Base-by-base conservation (phyloP, 345 rosid species). In the Euclidium syriacum region DNA sequence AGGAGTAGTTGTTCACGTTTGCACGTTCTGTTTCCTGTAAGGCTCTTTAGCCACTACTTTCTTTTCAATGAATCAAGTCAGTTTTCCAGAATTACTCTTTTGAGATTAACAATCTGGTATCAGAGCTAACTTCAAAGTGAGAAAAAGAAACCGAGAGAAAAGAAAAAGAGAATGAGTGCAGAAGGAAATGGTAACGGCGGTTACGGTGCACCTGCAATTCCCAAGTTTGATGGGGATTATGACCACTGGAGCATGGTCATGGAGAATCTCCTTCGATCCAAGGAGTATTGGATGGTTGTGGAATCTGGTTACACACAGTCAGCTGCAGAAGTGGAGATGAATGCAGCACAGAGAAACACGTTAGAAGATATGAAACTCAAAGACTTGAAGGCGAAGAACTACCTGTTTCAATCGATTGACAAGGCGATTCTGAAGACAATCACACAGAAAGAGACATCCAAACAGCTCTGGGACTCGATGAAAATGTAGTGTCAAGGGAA, bases 171-270 rank as follows among this genome's bases (percentile, higher is more conserved):
- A 33, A 32, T 9, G 24, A 2, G 36, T 0, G 0, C 14, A 9
- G 7, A 29, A 10, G 22, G 22, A 4, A 52, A 52, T 2, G 2
- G 12, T 7, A 52, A 52, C 2, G 2, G 12, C 3, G 42, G 58
- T 3, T 52, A 5, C 1, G 6, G 17, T 2, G 0, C 2, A 6
- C 29, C 42, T 6, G 33, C 24, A 0, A 61, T 61, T 34, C 56
- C 46, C 1, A 32, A 7, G 14, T 61, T 61, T 4, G 46, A 61
- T 15, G 74, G 62, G 0, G 62, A 53, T 27, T 44, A 70, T 19
- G 47, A 68, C n/a, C 65, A 58, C 3, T 41, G 32, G 52, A 47
- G 52, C 10, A 59, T 58, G 65, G 1, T 49, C 17, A 58, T 68
- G 32, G 49, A 67, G 1, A 58, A 68, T 32, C 47, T 68, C 12